Percentiles rank a stretch among this genome's conserved stretches.
phyloP scores from a whole-genome alignment of 2,329 filamentous ascomycete species.

The Pseudogymnoascus sp. region DNA sequence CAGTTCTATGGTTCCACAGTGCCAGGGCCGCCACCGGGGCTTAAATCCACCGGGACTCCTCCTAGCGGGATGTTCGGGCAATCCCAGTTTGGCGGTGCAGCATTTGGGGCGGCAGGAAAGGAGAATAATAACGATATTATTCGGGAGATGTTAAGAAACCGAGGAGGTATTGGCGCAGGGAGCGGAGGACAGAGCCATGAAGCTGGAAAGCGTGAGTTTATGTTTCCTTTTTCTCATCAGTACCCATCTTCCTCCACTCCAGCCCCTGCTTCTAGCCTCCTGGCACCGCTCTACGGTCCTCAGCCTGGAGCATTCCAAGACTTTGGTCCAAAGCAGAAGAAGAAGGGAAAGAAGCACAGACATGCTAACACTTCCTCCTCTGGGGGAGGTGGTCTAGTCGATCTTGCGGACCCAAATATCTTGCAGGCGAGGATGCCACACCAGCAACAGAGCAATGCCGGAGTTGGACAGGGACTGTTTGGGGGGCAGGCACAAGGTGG shows the following conservation, averaged over 20 bases:
- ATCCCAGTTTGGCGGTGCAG: slow-evolving; percentile 66
- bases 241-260: slow-evolving; percentile 74
- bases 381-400: slow-evolving; percentile 96
- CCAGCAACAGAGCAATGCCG: slow-evolving; percentile 70
- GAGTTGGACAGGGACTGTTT: slow-evolving; percentile 83
- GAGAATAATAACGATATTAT: slow-evolving; percentile 68
- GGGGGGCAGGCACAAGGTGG: slow-evolving; percentile 87
- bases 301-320: slow-evolving; percentile 84
- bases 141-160: slow-evolving; percentile 70
- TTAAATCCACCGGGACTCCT: slow-evolving; percentile 91
- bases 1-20: slow-evolving; percentile 80
- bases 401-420: slow-evolving; percentile 99
- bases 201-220: slow-evolving; percentile 95
- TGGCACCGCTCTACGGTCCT: slow-evolving; percentile 84
- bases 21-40: slow-evolving; percentile 84
- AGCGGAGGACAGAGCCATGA: slow-evolving; percentile 68
- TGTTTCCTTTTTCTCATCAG: slow-evolving; percentile 85
- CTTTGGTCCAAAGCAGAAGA: slow-evolving; percentile 94
- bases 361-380: slow-evolving; percentile 99
- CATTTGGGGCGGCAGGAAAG: slow-evolving; percentile 61
- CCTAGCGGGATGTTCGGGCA: slow-evolving; percentile 89
- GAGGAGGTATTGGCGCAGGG: slow-evolving; percentile 45
- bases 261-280: slow-evolving; percentile 82
- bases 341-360: slow-evolving; percentile 99
- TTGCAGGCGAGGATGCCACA: slow-evolving; percentile 96